A percentile compares a stretch with the other conserved stretches of the same genome.
Evolutionary conservation across 176 grass and related monocot genomes (phyloP).

Genomic region (Coix lacrymajobi): DNA sequence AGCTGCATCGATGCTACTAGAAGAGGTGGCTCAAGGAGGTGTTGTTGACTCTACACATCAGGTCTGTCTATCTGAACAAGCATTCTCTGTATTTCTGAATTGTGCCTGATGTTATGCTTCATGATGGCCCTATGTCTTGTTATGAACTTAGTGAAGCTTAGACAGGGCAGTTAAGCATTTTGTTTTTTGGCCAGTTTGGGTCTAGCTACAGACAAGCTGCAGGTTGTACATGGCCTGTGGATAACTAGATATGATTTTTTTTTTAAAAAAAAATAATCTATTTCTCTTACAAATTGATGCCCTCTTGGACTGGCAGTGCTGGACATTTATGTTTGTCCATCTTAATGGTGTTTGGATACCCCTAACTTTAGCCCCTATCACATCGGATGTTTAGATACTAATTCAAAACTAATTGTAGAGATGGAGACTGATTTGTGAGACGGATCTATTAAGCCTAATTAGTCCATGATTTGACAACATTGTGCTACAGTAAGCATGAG

Average conservation of each 20-base stretch:
- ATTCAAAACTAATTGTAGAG: no score
- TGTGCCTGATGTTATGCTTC: background rate
- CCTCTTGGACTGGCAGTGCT: background rate
- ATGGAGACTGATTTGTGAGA: no score
- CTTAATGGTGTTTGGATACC: no score
- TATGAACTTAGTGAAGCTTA: background rate
- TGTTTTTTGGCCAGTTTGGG: background rate
- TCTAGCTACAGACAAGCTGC: constrained; percentile 39
- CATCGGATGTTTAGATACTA: no score
- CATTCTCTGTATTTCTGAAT: background rate
- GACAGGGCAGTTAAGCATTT: background rate
- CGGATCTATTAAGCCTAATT: no score
- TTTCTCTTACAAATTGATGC: background rate
- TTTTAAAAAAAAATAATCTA: background rate
- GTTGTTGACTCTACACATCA: constrained; percentile 92
- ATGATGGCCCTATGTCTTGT: background rate
- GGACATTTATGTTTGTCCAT: background rate
- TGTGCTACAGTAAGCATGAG: no score
- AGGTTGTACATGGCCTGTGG: constrained; percentile 26
- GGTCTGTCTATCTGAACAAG: constrained; percentile 31
- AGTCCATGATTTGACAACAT: no score
- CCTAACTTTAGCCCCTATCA: no score
- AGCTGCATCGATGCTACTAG: constrained; percentile 80
- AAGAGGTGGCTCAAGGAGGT: constrained; percentile 76
- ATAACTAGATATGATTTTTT: background rate